A percentile compares a stretch with the other conserved stretches of the same genome.
Evolutionary conservation across 345 rosid genomes (phyloP).

Genomic region (Jatropha curcas): DNA sequence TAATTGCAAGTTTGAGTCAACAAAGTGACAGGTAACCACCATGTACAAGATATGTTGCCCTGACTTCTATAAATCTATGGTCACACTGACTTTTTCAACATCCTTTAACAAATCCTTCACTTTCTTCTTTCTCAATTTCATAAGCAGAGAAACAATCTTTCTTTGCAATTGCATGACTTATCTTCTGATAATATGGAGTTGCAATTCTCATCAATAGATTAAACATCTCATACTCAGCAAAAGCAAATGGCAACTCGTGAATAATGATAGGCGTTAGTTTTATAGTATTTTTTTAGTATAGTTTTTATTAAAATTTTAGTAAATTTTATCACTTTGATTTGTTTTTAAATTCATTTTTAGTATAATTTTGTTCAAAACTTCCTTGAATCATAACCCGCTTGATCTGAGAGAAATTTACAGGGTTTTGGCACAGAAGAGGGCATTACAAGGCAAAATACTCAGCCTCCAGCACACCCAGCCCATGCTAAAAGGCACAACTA

Average conservation of each 20-base stretch:
- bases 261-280: too few species aligned
- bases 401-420: too few species aligned
- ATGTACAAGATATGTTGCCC: background rate
- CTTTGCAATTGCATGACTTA: background rate
- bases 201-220: background rate
- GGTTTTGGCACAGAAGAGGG: too few species aligned
- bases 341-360: too few species aligned
- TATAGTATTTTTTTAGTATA: too few species aligned
- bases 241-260: background rate
- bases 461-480: too few species aligned
- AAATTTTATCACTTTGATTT: too few species aligned
- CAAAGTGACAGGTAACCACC: background rate
- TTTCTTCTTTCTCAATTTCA: background rate
- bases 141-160: background rate
- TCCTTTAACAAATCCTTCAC: background rate
- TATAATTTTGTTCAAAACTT: too few species aligned
- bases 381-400: too few species aligned
- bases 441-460: too few species aligned
- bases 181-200: background rate
- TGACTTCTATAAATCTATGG: constrained; percentile 4
- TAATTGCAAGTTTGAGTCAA: background rate
- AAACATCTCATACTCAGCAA: background rate
- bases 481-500: too few species aligned
- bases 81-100: background rate
- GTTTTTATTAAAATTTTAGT: too few species aligned